phyloP scores from a whole-genome alignment of 768 basidiomycete species.

The Termitomyces sp. region DNA sequence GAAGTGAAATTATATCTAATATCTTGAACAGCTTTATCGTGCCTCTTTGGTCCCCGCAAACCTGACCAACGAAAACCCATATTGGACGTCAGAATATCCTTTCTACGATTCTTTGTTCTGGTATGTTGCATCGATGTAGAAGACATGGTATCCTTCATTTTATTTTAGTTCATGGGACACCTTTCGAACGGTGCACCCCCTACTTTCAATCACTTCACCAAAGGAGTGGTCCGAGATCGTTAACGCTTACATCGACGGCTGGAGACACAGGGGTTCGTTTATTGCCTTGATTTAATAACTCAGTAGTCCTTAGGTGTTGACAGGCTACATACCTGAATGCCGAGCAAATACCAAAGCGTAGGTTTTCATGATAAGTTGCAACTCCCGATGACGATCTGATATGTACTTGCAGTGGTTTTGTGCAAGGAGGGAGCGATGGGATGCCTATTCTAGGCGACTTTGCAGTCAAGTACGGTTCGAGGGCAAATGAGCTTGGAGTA shows the following conservation, averaged over 20 bases:
- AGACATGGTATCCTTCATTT: not conserved
- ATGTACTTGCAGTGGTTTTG: conserved; percentile 33
- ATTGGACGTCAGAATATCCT: conserved; percentile 42
- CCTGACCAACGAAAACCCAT: conserved; percentile 47
- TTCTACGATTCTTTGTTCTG: conserved; percentile 53
- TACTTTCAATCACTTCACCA: conserved; percentile 42
- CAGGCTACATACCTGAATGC: conserved; percentile 49
- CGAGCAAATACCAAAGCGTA: conserved; percentile 47
- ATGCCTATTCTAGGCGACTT: conserved; percentile 54
- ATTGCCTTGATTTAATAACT: not conserved
- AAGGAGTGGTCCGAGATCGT: conserved; percentile 45
- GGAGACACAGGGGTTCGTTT: conserved; percentile 40
- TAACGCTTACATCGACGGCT: conserved; percentile 47
- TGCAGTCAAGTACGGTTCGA: conserved; percentile 40
- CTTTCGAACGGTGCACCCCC: conserved; percentile 49
- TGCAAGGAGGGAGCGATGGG: conserved; percentile 47
- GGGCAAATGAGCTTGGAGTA: conserved; percentile 35
- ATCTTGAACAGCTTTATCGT: conserved; percentile 39
- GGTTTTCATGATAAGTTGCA: conserved; percentile 3
- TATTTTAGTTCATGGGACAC: conserved; percentile 47
- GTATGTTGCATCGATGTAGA: conserved; percentile 20
- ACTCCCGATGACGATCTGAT: not conserved
- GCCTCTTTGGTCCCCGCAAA: conserved; percentile 49
- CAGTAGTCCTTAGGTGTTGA: not conserved
- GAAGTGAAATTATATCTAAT: not conserved